These are phyloP conservation scores for Fusarium sp. DNA, from an alignment of 2,329 filamentous ascomycete species.

Conservation along the genomic window DNA sequence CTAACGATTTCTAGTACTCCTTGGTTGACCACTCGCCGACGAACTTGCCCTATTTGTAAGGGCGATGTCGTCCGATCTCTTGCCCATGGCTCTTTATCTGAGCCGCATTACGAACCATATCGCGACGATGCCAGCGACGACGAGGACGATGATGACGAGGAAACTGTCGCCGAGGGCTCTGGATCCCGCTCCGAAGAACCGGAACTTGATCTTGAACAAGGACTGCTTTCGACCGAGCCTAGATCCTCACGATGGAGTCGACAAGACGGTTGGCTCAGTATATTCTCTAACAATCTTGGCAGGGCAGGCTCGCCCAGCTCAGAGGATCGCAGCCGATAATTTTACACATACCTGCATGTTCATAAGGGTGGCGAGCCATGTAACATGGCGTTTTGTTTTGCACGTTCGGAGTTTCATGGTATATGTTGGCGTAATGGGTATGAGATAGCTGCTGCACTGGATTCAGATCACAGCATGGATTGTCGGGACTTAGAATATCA, in stretches of 20 bases:
- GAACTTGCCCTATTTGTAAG: slow-evolving; percentile 99
- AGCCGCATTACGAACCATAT: slow-evolving; percentile 67
- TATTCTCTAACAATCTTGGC: slow-evolving; percentile 53
- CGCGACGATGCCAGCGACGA: slow-evolving; percentile 63
- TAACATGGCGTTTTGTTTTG: slow-evolving; percentile 34
- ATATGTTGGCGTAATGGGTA: slow-evolving; percentile 25
- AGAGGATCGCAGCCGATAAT: slow-evolving; percentile 46
- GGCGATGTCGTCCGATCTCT: slow-evolving; percentile 88
- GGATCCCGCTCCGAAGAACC: slow-evolving; percentile 50
- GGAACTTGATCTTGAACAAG: slow-evolving; percentile 61
- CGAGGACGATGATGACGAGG: slow-evolving; percentile 59
- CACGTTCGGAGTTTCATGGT: slow-evolving; percentile 32
- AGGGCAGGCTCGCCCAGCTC: slow-evolving; percentile 44
- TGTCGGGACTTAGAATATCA: slow-evolving; percentile 28
- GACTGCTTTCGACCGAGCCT: slow-evolving; percentile 47
- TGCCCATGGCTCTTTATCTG: slow-evolving; percentile 65
- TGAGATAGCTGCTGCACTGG: slow-evolving; percentile 21
- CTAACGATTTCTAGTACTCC: slow-evolving; percentile 75
- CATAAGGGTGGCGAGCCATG: slow-evolving; percentile 17
- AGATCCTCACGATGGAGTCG: slow-evolving; percentile 43
- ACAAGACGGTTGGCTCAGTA: slow-evolving; percentile 55
- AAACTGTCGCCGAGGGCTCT: slow-evolving; percentile 54
- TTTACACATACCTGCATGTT: slow-evolving; percentile 1
- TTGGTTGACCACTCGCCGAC: slow-evolving; percentile 93
- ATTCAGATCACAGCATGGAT: slow-evolving; percentile 33